Evolutionary conservation across 1,284 basidiomycete species (phyloP), one percentile per base, ranked within the genome.

Genomic region (Ceratobasidium sp.): DNA sequence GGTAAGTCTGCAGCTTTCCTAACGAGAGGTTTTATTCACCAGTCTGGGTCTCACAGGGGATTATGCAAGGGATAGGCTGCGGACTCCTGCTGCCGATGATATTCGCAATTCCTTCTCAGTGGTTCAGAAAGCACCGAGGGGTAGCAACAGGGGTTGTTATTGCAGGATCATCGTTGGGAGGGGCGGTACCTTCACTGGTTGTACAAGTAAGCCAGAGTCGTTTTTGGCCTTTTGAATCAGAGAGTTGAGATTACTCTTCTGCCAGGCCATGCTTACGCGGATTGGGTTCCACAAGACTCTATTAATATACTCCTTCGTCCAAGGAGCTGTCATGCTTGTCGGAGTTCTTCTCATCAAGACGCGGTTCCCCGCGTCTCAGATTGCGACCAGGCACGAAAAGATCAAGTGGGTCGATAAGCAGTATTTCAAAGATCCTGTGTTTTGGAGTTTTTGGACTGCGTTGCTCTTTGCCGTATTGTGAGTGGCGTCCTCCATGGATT

Each of bases 81-180:
- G 80, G 80, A 12, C 54, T 81, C 20, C 77, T 80, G 38, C 69
- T 81, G 38, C 75, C 80, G n/a, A 76, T 81, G 46, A 79, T 80
- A 48, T 59, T 65, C 27, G 79, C 81, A 20, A 77, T 79, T 55
- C 82, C 82, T 3, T 77, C 78, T 35, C 81, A 82, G 75, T 82
- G 82, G 82, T 82, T 82, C 79, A 73, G 77, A 52, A 65, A 77
- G 27, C 79, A 79, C 30, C 75, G 81, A 23, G 81, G 79, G 14
- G 68, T 82, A 6, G 82, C 82, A 14, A 81, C 82, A 3, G 82
- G 82, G 6, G 77, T 82, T 52, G 81, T 81, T 18, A 77, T 80
- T 41, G 80, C 78, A 23, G 82, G 81, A 6, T 79, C 79, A 4
- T 80, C 80, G 8, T 75, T 82, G 30, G 82, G 82, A 20, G 73